phyloP scores from a whole-genome alignment of 192 early-diverging fungal species.

The Coemansia sp. region DNA sequence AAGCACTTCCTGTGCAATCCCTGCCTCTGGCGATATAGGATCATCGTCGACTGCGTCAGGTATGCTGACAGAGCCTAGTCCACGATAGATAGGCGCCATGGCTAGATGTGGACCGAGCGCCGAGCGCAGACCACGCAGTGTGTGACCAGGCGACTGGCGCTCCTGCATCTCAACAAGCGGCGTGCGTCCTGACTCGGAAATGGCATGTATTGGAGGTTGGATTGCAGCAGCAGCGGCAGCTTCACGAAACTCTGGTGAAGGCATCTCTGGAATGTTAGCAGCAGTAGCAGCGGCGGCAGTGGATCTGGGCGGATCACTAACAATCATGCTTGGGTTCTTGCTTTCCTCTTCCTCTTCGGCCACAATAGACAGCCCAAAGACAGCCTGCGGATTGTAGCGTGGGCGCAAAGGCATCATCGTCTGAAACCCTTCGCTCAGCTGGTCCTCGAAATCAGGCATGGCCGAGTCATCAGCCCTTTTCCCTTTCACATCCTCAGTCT shows the following conservation, averaged over 20 bases:
- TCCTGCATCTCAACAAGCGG: slow-evolving; percentile 14
- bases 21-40: slow-evolving; percentile 3
- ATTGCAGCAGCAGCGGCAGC: background rate
- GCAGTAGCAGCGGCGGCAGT: background rate
- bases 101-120: slow-evolving; percentile 8
- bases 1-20: slow-evolving; percentile 11
- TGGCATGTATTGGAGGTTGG: too few relatives aligned
- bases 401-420: slow-evolving; percentile 38
- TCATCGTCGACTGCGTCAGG: slow-evolving; percentile 11
- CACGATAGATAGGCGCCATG: slow-evolving; percentile 7
- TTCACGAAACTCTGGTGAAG: background rate
- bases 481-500: background rate
- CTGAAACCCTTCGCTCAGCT: slow-evolving; percentile 13
- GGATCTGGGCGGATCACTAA: slow-evolving; percentile 13
- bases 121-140: slow-evolving; percentile 19
- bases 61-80: slow-evolving; percentile 11
- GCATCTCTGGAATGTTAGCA: background rate
- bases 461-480: background rate
- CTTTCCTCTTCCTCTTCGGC: slow-evolving; percentile 44
- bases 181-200: too few relatives aligned
- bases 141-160: slow-evolving; percentile 6
- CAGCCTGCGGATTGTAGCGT: slow-evolving; percentile 24
- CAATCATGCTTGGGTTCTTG: slow-evolving; percentile 25
- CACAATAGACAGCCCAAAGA: slow-evolving; percentile 44
- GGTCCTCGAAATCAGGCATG: slow-evolving; percentile 1